phyloP scores from a whole-genome alignment of 495 filamentous ascomycete genomes.

The Lophiostoma macrostomum region DNA sequence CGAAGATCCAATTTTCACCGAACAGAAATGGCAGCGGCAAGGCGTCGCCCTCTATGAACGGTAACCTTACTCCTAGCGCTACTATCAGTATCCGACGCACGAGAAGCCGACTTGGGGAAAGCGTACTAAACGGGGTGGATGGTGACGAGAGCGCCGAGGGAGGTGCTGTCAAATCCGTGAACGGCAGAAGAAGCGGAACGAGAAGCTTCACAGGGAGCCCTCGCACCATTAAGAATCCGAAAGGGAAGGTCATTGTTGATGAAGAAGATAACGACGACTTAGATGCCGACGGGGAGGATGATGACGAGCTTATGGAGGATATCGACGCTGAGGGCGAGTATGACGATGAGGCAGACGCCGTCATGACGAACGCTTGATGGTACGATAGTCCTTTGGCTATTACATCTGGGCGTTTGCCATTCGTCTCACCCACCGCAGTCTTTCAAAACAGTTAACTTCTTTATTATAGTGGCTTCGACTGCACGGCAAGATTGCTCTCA shows the following conservation, averaged over 20 bases:
- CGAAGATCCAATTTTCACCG: conserved; percentile 16
- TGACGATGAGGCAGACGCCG: conserved; percentile 25
- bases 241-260: conserved; percentile 24
- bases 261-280: conserved; percentile 23
- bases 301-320: conserved; percentile 28
- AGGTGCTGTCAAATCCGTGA: conserved; percentile 17
- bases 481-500: too few relatives aligned
- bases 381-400: neutral
- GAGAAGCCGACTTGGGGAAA: conserved; percentile 41
- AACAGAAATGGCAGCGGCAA: conserved; percentile 22
- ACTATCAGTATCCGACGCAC: conserved; percentile 34
- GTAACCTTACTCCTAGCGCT: conserved; percentile 9
- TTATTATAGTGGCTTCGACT: too few relatives aligned
- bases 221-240: conserved; percentile 5
- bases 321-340: conserved; percentile 31
- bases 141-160: conserved; percentile 29
- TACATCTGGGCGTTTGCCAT: too few relatives aligned
- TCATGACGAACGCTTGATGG: conserved; percentile 9
- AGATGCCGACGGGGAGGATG: conserved; percentile 29
- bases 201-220: conserved; percentile 24
- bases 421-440: too few relatives aligned
- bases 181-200: conserved; percentile 16
- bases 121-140: conserved; percentile 28
- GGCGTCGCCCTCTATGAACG: conserved; percentile 23
- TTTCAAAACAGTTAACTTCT: too few relatives aligned